Base-by-base conservation (phyloP, 2,329 filamentous ascomycete species). In the Neurospora sp. region DNA sequence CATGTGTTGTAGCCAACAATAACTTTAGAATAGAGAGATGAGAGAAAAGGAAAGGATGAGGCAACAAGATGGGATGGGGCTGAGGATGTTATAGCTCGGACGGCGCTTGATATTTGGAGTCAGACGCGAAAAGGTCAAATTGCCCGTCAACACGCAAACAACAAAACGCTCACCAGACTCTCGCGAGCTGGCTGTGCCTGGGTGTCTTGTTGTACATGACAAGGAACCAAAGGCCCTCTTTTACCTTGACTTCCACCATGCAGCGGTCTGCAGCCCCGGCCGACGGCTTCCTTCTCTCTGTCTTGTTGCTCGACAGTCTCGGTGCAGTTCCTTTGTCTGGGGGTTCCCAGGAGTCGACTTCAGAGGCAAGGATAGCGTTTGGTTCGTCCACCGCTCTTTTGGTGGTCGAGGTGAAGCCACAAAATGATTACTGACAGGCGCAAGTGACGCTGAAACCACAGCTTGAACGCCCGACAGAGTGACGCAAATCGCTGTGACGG, bases 361-460 rank as follows among this genome's bases (percentile, higher is more conserved):
- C 77, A 78, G 77, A 77, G 77, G 70, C 79, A 77, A 79, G 77
- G 72, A 73, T 73, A 77, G 77, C 81, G 83, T 84, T 85, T 85
- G 83, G 80, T 75, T 76, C 76, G 79, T 74, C 82, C 81, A 84
- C 82, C 83, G 82, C 83, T 81, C 78, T 82, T 84, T 84, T 76
- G 78, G 76, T 78, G 78, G 77, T 79, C 78, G 78, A 82, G 78
- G 80, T 79, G 76, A 76, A 79, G 78, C 76, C 76, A 78, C 77
- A 75, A 81, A 78, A 74, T 82, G 81, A 82, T 73, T 80, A 78
- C 72, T 83, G 79, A 82, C 74, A 71, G 73, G 73, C 36, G 28
- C 52, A 62, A 62, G 52, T 62, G 28, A 62, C 52, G 23, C 52
- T 62, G 72, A 70, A 70, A n/a, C 28, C 66, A 69, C 52, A 38